Base-by-base conservation (phyloP, 2,329 filamentous ascomycete species). In the Emericellopsis atlantica region DNA sequence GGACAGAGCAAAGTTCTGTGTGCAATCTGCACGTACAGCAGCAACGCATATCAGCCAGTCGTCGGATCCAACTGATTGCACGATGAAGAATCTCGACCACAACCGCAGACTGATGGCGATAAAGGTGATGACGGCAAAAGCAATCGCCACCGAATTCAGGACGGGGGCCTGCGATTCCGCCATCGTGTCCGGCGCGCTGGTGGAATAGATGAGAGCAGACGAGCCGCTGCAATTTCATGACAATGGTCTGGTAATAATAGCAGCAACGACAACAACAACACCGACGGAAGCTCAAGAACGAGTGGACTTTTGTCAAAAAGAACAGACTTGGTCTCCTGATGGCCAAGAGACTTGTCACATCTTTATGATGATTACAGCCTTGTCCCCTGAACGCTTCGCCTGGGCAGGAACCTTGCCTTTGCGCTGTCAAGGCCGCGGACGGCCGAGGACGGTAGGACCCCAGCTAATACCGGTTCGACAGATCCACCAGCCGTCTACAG, bases 101-200 rank as follows among this genome's bases (percentile, higher is more conserved):
- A 66, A 45, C 16, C 64, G 52, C 24, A 65, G 48, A 24, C 40
- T 39, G 22, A 67, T 48, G 14, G 62, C 56, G 18, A 65, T 36
- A 21, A 57, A 53, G 7, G 61, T 61, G 7, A 65, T 43, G 11
- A 57, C 44, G 7, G 59, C 58, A 46, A 65, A 66, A 12, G 54
- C 49, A 38, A 65, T 50, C 23, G 54, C 49, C 35, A 65, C 50
- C 16, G 54, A 55, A 18, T 49, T 44, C 26, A 63, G 56, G 8
- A 52, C 49, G 12, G 56, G 57, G 9, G 57, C 58, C 34, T 58
- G 55, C 11, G 56, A 52, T n/a, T 56, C 54, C 11, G 43, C 37
- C 46, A 50, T 48, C 38, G 31, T 15, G 26, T 29, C 57, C 51
- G 42, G 60, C 63, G 18, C 56, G 60, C 36, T 10, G n/a, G 35